phyloP scores from a whole-genome alignment of 768 basidiomycete species.

The Favolaschia claudopus region DNA sequence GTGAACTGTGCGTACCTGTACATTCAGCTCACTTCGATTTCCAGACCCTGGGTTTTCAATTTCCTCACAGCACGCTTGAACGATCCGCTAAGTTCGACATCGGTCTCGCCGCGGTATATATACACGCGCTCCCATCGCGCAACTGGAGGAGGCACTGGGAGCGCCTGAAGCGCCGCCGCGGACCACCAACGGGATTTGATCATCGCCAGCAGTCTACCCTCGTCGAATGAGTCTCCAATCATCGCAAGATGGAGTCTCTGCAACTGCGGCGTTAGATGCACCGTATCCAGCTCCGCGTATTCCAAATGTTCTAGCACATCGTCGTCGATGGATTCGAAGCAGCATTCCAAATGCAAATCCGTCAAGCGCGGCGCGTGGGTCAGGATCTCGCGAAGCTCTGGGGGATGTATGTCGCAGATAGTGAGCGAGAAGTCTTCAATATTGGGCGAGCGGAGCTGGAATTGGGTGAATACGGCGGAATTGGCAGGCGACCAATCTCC shows the following conservation, averaged over 20 bases:
- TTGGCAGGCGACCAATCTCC: too few species aligned
- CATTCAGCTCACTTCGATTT: too few species aligned
- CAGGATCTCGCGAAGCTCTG: background rate
- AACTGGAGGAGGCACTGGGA: background rate
- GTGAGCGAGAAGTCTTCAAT: background rate
- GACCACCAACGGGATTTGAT: slow-evolving; percentile 7
- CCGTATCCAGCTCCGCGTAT: background rate
- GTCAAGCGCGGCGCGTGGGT: background rate
- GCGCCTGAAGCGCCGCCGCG: background rate
- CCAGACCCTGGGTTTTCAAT: too few species aligned
- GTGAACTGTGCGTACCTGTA: too few species aligned
- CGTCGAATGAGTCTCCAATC: background rate
- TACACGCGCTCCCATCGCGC: slow-evolving; percentile 6
- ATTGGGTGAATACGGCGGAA: background rate
- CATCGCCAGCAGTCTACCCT: background rate
- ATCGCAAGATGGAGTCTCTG: background rate
- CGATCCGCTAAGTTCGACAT: too few species aligned
- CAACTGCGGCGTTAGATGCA: background rate
- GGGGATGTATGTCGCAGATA: background rate
- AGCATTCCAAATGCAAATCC: background rate
- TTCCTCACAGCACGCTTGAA: too few species aligned
- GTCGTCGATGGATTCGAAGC: background rate
- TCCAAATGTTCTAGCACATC: background rate
- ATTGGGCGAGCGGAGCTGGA: background rate
- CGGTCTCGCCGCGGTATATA: too few species aligned